A percentile compares a stretch with the other conserved stretches of the same genome.
Conservation (phyloP, 2,329 filamentous ascomycete species). For the Fusarium pilosicola region DNA sequence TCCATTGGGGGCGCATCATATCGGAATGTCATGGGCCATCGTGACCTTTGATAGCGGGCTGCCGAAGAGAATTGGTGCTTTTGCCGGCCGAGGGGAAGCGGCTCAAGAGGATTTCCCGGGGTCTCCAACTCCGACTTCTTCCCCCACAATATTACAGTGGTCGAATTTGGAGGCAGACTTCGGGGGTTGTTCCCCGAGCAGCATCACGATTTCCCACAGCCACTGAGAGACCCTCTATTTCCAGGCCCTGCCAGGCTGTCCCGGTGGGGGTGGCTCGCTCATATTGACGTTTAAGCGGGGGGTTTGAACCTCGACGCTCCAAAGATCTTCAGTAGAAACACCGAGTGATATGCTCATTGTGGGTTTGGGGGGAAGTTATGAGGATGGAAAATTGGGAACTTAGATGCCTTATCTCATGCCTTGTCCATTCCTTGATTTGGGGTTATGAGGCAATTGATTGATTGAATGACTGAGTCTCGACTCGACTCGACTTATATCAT, state of each 20-base stretch:
- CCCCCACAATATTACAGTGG: constrained; percentile 34
- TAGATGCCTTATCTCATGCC: not conserved
- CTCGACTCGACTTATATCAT: constrained; percentile 4
- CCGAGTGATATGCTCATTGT: constrained; percentile 19
- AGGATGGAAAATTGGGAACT: constrained; percentile 1
- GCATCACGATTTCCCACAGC: constrained; percentile 26
- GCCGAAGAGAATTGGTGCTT: constrained; percentile 31
- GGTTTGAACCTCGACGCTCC: not conserved
- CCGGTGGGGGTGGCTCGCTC: constrained; percentile 42
- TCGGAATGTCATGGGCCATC: constrained; percentile 39
- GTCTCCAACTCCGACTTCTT: constrained; percentile 41
- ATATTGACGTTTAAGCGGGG: constrained; percentile 39
- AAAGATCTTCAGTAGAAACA: constrained; percentile 27
- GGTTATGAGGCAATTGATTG: constrained; percentile 3
- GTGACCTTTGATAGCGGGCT: constrained; percentile 31
- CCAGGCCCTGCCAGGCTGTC: constrained; percentile 9
- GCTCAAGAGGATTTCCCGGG: constrained; percentile 52
- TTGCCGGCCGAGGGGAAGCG: constrained; percentile 45
- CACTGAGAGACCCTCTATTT: constrained; percentile 22
- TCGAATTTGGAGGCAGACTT: constrained; percentile 1
- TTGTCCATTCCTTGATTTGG: constrained; percentile 2
- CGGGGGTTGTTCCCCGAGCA: constrained; percentile 25
- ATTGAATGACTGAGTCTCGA: not conserved
- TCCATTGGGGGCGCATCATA: constrained; percentile 23
- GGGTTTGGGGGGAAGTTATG: constrained; percentile 22